Percentiles rank a stretch among this genome's conserved stretches.
phyloP scores from a whole-genome alignment of 352 stramenopile genomes.

The Pythium rhizo-oryzae region DNA sequence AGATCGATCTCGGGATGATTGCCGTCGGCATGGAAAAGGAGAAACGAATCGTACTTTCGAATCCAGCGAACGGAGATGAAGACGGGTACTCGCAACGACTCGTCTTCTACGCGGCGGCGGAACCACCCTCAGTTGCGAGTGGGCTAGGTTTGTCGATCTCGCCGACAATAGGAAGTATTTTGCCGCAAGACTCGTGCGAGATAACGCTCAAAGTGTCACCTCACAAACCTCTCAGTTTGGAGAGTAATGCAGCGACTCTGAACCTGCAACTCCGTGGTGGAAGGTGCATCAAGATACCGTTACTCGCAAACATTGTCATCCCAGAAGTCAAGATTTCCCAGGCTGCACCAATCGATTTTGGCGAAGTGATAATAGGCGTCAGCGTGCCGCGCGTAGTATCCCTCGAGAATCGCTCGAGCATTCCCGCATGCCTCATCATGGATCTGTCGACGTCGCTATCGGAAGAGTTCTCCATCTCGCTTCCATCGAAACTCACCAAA shows the following conservation, averaged over 20 bases:
- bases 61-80: constrained; percentile 26
- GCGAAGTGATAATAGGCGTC: constrained; percentile 79
- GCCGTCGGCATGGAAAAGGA: constrained; percentile 75
- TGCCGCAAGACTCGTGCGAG: constrained; percentile 56
- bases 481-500: constrained; percentile 49
- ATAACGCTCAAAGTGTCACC: constrained; percentile 54
- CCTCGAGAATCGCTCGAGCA: constrained; percentile 79
- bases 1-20: constrained; percentile 81
- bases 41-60: constrained; percentile 53
- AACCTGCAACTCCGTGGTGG: constrained; percentile 76
- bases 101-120: constrained; percentile 66
- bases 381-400: constrained; percentile 61
- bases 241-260: constrained; percentile 37
- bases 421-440: constrained; percentile 78
- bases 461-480: constrained; percentile 69
- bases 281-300: constrained; percentile 61
- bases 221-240: constrained; percentile 53
- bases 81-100: constrained; percentile 25
- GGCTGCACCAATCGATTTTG: constrained; percentile 61
- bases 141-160: constrained; percentile 51
- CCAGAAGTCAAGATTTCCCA: constrained; percentile 74
- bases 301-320: constrained; percentile 70
- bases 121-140: constrained; percentile 40
- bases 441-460: constrained; percentile 57
- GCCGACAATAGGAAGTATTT: constrained; percentile 43